phyloP scores from a whole-genome alignment of 1,284 basidiomycete species.

The Microbotryum intermedium region DNA sequence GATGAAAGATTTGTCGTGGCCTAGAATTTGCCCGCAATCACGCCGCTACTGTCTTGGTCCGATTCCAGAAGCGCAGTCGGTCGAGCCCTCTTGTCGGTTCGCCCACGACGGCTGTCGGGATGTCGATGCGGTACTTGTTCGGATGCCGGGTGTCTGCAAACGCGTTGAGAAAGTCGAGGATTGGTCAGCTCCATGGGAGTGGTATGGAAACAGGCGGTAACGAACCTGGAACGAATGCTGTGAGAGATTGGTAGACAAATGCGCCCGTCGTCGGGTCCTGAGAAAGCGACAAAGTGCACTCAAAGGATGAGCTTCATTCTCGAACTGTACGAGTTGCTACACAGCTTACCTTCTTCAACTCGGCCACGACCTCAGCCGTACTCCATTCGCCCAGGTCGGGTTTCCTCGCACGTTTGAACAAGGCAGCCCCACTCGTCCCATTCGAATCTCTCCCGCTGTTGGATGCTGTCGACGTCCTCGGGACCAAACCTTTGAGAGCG shows the following conservation, averaged over 20 bases:
- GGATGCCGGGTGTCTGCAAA: slow-evolving; percentile 14
- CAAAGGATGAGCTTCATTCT: neutral
- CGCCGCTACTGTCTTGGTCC: slow-evolving; percentile 11
- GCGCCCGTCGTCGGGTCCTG: slow-evolving; percentile 19
- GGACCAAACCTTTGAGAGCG: slow-evolving; percentile 5
- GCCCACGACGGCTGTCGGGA: slow-evolving; percentile 13
- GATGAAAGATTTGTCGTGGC: too few species aligned
- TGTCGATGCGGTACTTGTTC: slow-evolving; percentile 20
- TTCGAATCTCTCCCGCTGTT: neutral
- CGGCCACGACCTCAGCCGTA: slow-evolving; percentile 26
- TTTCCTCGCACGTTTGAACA: slow-evolving; percentile 23
- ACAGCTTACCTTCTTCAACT: slow-evolving; percentile 23
- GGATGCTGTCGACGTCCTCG: slow-evolving; percentile 5
- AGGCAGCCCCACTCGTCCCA: neutral
- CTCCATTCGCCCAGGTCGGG: slow-evolving; percentile 21
- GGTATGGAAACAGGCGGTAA: neutral
- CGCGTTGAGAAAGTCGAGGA: neutral
- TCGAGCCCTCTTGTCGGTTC: slow-evolving; percentile 6
- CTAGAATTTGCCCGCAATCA: neutral
- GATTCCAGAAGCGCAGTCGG: slow-evolving; percentile 21
- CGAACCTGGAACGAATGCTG: slow-evolving; percentile 22
- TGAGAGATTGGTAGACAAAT: slow-evolving; percentile 29
- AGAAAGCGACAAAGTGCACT: too few species aligned
- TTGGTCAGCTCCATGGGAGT: neutral
- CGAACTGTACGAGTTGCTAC: too few species aligned